A percentile compares a stretch with the other conserved stretches of the same genome.
Conservation (phyloP, 768 basidiomycete species). For the Serendipita vermifera region DNA sequence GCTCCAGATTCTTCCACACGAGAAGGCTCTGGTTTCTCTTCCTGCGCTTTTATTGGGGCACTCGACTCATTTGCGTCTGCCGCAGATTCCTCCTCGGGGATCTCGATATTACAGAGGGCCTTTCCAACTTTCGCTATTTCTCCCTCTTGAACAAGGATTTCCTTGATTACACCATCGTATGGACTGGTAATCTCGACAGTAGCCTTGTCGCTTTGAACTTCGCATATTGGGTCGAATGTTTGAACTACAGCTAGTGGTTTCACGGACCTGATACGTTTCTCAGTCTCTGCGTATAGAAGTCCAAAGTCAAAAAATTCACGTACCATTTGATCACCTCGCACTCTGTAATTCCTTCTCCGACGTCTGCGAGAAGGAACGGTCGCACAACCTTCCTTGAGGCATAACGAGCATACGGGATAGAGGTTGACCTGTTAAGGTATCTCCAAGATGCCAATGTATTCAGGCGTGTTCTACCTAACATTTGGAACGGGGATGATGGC, state of each 20-base stretch:
- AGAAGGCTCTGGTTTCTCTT: constrained; percentile 15
- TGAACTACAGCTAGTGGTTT: constrained; percentile 37
- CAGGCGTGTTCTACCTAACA: too few species aligned
- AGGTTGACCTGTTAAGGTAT: too few species aligned
- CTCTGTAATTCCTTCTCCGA: constrained; percentile 85
- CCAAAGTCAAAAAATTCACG: neutral
- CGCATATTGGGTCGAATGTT: constrained; percentile 55
- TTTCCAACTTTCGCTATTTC: constrained; percentile 73
- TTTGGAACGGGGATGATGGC: too few species aligned
- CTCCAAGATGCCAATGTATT: too few species aligned
- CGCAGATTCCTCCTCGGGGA: constrained; percentile 51
- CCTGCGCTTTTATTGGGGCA: constrained; percentile 15
- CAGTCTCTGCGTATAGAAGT: neutral
- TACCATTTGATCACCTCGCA: constrained; percentile 78
- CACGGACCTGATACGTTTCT: constrained; percentile 40
- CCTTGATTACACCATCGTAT: constrained; percentile 60
- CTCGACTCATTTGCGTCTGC: constrained; percentile 13
- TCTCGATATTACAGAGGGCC: constrained; percentile 66
- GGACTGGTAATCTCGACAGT: constrained; percentile 85
- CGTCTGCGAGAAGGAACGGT: constrained; percentile 20
- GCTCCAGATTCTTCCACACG: constrained; percentile 8
- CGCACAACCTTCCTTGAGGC: neutral
- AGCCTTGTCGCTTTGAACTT: constrained; percentile 84
- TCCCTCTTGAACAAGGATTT: constrained; percentile 65
- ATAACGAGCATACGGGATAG: neutral